Base-by-base conservation (phyloP, 2,329 filamentous ascomycete genomes). In the Daldinia sp. region DNA sequence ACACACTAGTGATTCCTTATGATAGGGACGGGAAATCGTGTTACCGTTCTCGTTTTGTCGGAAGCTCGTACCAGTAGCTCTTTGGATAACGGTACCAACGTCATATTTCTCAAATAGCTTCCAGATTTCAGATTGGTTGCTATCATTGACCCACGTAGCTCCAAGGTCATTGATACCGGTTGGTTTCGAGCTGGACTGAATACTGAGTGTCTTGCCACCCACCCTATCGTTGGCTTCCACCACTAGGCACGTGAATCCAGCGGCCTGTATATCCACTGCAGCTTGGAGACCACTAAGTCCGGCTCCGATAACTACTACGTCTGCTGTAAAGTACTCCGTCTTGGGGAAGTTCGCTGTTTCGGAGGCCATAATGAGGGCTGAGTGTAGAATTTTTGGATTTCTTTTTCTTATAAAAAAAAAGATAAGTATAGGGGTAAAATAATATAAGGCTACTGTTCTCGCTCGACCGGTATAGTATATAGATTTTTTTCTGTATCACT, bases 131-230 rank as follows among this genome's bases (percentile, higher is more conserved):
- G 68, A 74, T 64, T 88, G 85, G 51, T 80, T 84, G 1, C 75
- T 80, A 53, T 87, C 82, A 64, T 88, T 88, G 65, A 87, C 82
- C 86, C 85, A 88, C 0, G 83, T 84, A 0, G 84, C 86, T 2
- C 85, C 85, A 0, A 86, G 69, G 19, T 88, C 86, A 5, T 81
- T 76, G 0, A 74, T 61, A 0, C 79, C 80, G 2, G 71, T 72
- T 25, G 70, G 77, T 30, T 72, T 61, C 1, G 73, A 66, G 7
- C 75, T 63, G 1, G 74, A 71, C 2, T 73, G 60, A 3, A 77
- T 81, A 73, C 76, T 82, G 0, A 57, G 41, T 11, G 81, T 83
- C 71, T 85, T 86, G 5, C 84, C 83, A 0, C 83, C 83, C 0
- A 85, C 80, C 0, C 81, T 77, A 37, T 83, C 76, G 3, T 79